phyloP scores from a whole-genome alignment of 164 flowering plant species.

The Nymphaea thermarum region DNA sequence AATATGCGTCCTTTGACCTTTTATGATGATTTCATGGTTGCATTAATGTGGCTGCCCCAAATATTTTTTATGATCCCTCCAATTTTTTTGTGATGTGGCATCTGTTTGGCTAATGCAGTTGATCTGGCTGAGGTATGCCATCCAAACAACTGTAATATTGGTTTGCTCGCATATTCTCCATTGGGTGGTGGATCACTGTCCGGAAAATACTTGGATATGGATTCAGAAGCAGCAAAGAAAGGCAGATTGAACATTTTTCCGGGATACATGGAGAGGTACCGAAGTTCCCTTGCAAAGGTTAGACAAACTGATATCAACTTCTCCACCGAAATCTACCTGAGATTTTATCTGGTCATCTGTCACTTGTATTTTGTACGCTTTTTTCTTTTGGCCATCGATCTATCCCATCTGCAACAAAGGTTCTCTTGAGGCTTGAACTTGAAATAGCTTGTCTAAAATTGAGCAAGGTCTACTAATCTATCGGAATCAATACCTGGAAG shows the following conservation, averaged over 20 bases:
- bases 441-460: too few species aligned
- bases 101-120: conserved; percentile 29
- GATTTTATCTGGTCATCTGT: background rate
- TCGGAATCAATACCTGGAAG: too few species aligned
- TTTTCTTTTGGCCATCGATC: too few species aligned
- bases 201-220: conserved; percentile 69
- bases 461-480: too few species aligned
- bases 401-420: too few species aligned
- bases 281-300: conserved; percentile 73
- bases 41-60: too few species aligned
- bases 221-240: conserved; percentile 69
- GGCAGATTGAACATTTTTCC: conserved; percentile 85
- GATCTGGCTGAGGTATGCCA: conserved; percentile 96
- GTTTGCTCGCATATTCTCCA: conserved; percentile 85
- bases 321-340: background rate
- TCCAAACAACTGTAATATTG: conserved; percentile 81
- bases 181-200: conserved; percentile 68
- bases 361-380: too few species aligned
- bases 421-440: too few species aligned
- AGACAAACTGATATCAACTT: background rate
- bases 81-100: background rate
- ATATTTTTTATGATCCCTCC: too few species aligned
- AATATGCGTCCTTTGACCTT: too few species aligned
- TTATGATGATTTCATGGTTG: too few species aligned
- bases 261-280: conserved; percentile 93